Base-by-base conservation (phyloP, 1,139 yeast species). In the Blastobotrys persicus region DNA sequence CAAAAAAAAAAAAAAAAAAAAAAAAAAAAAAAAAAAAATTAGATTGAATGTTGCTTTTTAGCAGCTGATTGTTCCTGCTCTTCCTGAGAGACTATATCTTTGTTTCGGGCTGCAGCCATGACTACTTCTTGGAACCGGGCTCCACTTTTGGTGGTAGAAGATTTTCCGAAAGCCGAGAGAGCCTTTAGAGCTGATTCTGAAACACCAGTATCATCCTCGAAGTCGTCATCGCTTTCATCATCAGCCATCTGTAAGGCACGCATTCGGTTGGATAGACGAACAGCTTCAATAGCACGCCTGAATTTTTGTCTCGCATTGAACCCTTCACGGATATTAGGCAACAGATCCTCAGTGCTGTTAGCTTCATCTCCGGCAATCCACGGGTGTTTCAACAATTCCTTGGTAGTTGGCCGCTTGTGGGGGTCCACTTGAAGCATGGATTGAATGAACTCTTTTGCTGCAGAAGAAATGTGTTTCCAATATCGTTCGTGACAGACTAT, bases 251-350 rank as follows among this genome's bases (percentile, higher is more conserved):
- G 81, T 64, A 88, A 76, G 52, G 83, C 81, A 61, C 78, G 74
- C 65, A 88, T 81, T 63, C 86, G 76, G 67, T 88, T 87, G 60
- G 83, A 79, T 66, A 88, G 77, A 59, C 80, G 80, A 48, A 88
- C 89, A 61, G 87, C 76, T 64, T 85, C 94, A 57, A 88, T 85
- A 33, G 95, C 98, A 62, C 86, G 88, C 64, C 83, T 80, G 71
- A 92, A 84, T 67, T 86, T 89, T 65, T 80, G 78, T 64, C 86
- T 87, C 37, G 96, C 96, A 65, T 86, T 83, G 75, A 89, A 87
- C 47, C 87, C 87, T 61, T 81, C 80, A 70, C 76, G 75, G 62
- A 84, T 79, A 55, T 70, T 72, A 39, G 96, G 96, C 66, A 86
- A 74, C 71, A 88, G 75, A 66, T 88, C 94, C 41, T 76, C 74